Evolutionary conservation across 768 basidiomycete genomes (phyloP).

Genomic region (Dendrothele bispora): DNA sequence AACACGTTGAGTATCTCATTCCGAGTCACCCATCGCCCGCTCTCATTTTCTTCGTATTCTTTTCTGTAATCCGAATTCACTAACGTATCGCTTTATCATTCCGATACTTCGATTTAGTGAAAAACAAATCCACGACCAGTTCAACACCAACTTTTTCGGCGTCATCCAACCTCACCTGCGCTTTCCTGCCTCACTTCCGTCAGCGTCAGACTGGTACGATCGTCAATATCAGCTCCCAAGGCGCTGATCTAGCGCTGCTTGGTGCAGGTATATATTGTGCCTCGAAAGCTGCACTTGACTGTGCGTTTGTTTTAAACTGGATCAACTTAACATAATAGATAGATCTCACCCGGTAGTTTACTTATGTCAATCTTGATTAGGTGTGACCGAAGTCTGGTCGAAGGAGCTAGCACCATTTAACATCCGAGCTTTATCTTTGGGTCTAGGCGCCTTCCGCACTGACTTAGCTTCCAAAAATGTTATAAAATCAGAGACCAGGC

Average conservation of each 20-base stretch:
- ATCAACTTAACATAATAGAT: background rate
- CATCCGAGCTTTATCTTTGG: constrained; percentile 4
- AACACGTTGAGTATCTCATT: constrained; percentile 7
- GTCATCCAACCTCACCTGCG: constrained; percentile 21
- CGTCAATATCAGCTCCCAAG: constrained; percentile 18
- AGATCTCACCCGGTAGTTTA: too few species aligned
- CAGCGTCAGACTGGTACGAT: constrained; percentile 11
- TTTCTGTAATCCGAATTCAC: too few species aligned
- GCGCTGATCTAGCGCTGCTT: background rate
- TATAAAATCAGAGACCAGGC: too few species aligned
- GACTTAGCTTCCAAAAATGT: constrained; percentile 8
- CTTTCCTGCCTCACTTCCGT: constrained; percentile 27
- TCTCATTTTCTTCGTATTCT: background rate
- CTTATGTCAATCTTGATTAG: background rate
- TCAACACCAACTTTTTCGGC: constrained; percentile 27
- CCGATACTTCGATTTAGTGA: constrained; percentile 1
- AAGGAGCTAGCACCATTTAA: constrained; percentile 7
- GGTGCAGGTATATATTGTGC: constrained; percentile 18
- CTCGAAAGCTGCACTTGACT: constrained; percentile 18
- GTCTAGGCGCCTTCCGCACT: constrained; percentile 15
- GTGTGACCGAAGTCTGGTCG: constrained; percentile 3
- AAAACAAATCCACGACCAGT: constrained; percentile 14
- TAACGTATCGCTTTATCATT: background rate
- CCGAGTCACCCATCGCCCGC: too few species aligned
- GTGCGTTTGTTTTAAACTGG: constrained; percentile 4